These are phyloP conservation scores for Hansenula lynferdii DNA, from an alignment of 1,139 yeast genomes.

Conservation along the genomic window DNA sequence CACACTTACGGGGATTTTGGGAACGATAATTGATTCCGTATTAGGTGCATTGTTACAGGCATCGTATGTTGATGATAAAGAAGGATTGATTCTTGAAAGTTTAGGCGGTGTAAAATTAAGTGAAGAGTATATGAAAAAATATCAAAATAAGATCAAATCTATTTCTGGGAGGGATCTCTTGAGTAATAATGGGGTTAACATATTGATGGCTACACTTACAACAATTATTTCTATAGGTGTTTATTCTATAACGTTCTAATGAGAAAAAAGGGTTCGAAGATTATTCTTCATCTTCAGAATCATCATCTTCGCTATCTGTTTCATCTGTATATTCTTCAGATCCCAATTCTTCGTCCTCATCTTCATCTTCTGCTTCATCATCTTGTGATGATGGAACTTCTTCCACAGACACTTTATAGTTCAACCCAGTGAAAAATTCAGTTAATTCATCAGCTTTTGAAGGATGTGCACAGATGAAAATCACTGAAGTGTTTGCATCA, in stretches of 20 bases:
- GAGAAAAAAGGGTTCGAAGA: not conserved
- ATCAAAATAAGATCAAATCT: slow-evolving; percentile 9
- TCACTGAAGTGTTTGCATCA: slow-evolving; percentile 45
- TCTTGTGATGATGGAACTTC: slow-evolving; percentile 36
- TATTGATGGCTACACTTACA: slow-evolving; percentile 30
- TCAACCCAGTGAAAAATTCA: slow-evolving; percentile 43
- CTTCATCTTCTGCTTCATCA: slow-evolving; percentile 24
- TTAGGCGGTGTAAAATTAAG: slow-evolving; percentile 33
- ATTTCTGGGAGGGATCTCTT: slow-evolving; percentile 28
- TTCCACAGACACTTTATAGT: slow-evolving; percentile 60
- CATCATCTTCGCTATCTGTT: slow-evolving; percentile 13
- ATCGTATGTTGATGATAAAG: slow-evolving; percentile 29
- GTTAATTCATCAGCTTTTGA: slow-evolving; percentile 47
- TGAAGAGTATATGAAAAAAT: slow-evolving; percentile 4
- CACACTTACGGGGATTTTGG: slow-evolving; percentile 33
- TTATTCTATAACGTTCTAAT: slow-evolving; percentile 11
- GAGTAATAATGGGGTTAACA: slow-evolving; percentile 38
- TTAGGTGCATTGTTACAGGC: slow-evolving; percentile 39
- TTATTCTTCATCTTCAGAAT: slow-evolving; percentile 15
- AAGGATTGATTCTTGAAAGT: slow-evolving; percentile 36
- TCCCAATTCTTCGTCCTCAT: slow-evolving; percentile 9
- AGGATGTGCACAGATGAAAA: slow-evolving; percentile 75
- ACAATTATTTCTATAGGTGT: slow-evolving; percentile 26
- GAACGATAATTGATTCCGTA: slow-evolving; percentile 38
- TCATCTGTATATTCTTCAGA: slow-evolving; percentile 5